phyloP scores from a whole-genome alignment of 1,284 basidiomycete species.

The Leccinum proximum region DNA sequence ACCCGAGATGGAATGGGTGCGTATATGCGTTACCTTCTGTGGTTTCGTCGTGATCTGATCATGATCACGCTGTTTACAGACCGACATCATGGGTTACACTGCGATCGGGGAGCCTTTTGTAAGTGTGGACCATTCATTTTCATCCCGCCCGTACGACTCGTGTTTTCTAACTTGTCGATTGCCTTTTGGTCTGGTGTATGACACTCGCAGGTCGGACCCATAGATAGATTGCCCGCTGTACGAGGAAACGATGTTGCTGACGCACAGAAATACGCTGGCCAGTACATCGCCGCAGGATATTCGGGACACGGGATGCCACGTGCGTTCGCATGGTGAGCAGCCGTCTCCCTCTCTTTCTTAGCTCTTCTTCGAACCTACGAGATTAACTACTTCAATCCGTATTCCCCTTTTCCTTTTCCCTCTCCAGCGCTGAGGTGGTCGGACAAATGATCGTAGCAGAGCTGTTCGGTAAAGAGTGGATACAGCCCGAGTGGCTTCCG shows the following conservation, averaged over 20 bases:
- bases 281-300: constrained; percentile 77
- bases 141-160: background rate
- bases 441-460: constrained; percentile 63
- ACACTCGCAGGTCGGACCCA: constrained; percentile 57
- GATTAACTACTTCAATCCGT: background rate
- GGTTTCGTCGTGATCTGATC: background rate
- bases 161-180: background rate
- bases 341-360: background rate
- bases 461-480: constrained; percentile 43
- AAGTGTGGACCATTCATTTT: constrained; percentile 28
- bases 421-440: constrained; percentile 59
- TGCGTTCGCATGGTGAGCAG: constrained; percentile 54
- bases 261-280: constrained; percentile 39
- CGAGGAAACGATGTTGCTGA: constrained; percentile 16
- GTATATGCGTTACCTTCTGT: background rate
- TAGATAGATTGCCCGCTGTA: constrained; percentile 33
- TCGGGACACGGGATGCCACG: constrained; percentile 83
- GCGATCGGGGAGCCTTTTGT: constrained; percentile 66
- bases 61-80: constrained; percentile 37
- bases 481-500: constrained; percentile 60
- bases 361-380: background rate
- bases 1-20: constrained; percentile 76
- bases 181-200: constrained; percentile 38
- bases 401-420: background rate
- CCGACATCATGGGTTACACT: constrained; percentile 83